Conservation (phyloP, 768 basidiomycete species). For the Podaxis sp. region DNA sequence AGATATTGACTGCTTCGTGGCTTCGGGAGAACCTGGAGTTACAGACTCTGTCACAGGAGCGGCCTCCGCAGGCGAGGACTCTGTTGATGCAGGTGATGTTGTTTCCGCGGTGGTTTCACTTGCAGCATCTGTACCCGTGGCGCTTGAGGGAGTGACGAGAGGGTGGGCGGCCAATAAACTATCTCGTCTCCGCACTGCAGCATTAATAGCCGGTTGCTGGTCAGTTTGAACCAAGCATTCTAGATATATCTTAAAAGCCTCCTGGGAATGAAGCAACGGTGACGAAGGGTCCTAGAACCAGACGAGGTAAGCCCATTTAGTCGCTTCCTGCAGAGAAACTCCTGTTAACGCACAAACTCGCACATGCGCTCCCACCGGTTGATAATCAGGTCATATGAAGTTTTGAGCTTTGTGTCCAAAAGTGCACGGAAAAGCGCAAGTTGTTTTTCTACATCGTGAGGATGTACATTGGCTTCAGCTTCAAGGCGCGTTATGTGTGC, state of each 20-base stretch:
- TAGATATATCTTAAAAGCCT: constrained; percentile 78
- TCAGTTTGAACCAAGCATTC: constrained; percentile 61
- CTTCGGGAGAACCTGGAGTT: constrained; percentile 15
- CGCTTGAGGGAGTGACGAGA: constrained; percentile 18
- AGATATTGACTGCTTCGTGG: constrained; percentile 17
- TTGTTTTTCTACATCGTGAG: constrained; percentile 69
- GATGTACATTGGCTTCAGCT: constrained; percentile 73
- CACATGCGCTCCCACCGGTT: constrained; percentile 82
- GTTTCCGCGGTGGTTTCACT: constrained; percentile 10
- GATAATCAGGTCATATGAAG: constrained; percentile 72
- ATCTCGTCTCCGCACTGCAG: constrained; percentile 72
- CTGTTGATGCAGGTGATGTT: constrained; percentile 10
- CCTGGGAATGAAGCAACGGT: constrained; percentile 67
- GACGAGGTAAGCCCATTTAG: constrained; percentile 15
- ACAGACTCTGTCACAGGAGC: constrained; percentile 18
- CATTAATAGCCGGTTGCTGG: constrained; percentile 53
- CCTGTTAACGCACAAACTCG: constrained; percentile 65
- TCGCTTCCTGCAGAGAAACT: not conserved
- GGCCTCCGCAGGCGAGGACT: constrained; percentile 18
- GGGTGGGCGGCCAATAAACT: constrained; percentile 47
- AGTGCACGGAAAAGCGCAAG: constrained; percentile 69
- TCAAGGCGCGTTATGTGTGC: constrained; percentile 74
- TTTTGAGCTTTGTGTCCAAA: constrained; percentile 58
- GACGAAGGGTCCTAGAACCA: constrained; percentile 59
- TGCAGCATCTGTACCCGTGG: not conserved